These are phyloP conservation scores for Xylaria cubensis DNA, from an alignment of 495 filamentous ascomycete genomes.

Conservation along the genomic window DNA sequence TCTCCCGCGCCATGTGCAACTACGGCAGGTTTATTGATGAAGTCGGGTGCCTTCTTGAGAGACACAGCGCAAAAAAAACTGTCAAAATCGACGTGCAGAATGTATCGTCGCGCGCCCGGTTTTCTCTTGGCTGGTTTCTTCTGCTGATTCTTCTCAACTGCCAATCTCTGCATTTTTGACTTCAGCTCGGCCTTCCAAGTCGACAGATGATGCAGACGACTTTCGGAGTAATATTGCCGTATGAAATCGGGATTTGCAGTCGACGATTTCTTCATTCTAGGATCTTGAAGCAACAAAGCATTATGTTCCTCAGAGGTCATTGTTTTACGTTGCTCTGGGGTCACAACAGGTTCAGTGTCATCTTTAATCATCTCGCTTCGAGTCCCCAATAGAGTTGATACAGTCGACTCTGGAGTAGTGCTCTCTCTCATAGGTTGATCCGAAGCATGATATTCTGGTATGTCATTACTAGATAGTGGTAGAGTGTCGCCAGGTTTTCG, in stretches of 20 bases:
- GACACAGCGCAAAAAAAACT: slow-evolving; percentile 97
- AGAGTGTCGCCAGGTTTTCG: background rate
- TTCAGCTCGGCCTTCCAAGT: slow-evolving; percentile 96
- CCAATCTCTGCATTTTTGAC: slow-evolving; percentile 78
- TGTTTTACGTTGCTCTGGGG: slow-evolving; percentile 41
- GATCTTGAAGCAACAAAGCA: slow-evolving; percentile 77
- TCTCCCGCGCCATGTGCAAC: slow-evolving; percentile 86
- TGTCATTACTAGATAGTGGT: background rate
- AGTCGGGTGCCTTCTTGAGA: slow-evolving; percentile 75
- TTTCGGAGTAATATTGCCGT: slow-evolving; percentile 92
- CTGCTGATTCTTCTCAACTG: slow-evolving; percentile 63
- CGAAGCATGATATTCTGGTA: background rate
- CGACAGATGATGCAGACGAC: slow-evolving; percentile 90
- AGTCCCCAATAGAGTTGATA: background rate
- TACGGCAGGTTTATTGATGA: slow-evolving; percentile 80
- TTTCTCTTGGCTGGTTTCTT: slow-evolving; percentile 48
- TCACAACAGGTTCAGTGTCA: slow-evolving; percentile 19
- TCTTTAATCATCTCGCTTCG: slow-evolving; percentile 37
- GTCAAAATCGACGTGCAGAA: slow-evolving; percentile 97
- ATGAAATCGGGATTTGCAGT: slow-evolving; percentile 90
- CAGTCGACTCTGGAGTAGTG: background rate
- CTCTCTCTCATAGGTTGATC: background rate
- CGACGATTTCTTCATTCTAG: slow-evolving; percentile 81
- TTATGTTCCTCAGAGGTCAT: slow-evolving; percentile 94
- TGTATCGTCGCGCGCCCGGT: slow-evolving; percentile 74